These are phyloP conservation scores for Borovskyia barvae DNA, from an alignment of 208 protist genomes.

Conservation along the genomic window DNA sequence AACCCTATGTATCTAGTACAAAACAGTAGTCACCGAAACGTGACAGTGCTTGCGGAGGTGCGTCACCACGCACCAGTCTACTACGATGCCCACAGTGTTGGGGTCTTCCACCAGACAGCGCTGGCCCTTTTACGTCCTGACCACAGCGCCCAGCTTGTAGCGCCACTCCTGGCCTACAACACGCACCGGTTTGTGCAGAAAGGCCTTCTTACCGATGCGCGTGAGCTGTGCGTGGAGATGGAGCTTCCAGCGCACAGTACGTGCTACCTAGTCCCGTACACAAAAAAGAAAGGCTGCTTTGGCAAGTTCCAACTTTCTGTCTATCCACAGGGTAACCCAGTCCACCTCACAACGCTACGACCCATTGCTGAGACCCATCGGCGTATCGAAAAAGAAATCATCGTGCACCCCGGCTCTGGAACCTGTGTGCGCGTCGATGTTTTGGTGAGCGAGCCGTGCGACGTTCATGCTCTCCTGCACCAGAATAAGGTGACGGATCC, in stretches of 20 bases:
- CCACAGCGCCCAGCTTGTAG: conserved; percentile 26
- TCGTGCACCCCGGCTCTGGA: conserved; percentile 25
- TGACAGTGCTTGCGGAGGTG: conserved; percentile 58
- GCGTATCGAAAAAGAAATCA: conserved; percentile 32
- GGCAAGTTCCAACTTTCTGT: conserved; percentile 68
- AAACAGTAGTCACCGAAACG: conserved; percentile 64
- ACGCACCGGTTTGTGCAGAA: conserved; percentile 74
- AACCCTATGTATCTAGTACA: conserved; percentile 83
- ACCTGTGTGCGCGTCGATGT: conserved; percentile 49
- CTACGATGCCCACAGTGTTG: conserved; percentile 47
- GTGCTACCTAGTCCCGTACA: conserved; percentile 78
- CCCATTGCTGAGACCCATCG: conserved; percentile 39
- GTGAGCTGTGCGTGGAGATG: conserved; percentile 70
- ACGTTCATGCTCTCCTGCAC: conserved; percentile 67
- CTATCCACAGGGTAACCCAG: conserved; percentile 57
- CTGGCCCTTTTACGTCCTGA: conserved; percentile 52
- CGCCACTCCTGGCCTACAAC: conserved; percentile 62
- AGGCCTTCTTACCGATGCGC: conserved; percentile 74
- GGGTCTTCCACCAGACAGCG: conserved; percentile 70
- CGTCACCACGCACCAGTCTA: conserved; percentile 52
- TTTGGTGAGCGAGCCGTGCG: conserved; percentile 38
- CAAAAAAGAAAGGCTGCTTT: conserved; percentile 40
- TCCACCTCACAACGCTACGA: conserved; percentile 58
- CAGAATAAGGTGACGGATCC: conserved; percentile 59
- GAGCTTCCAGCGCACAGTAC: conserved; percentile 55